A percentile compares a stretch with the other conserved stretches of the same genome.
Evolutionary conservation across 768 basidiomycete genomes (phyloP).

Genomic region (Tulasnella sp.): DNA sequence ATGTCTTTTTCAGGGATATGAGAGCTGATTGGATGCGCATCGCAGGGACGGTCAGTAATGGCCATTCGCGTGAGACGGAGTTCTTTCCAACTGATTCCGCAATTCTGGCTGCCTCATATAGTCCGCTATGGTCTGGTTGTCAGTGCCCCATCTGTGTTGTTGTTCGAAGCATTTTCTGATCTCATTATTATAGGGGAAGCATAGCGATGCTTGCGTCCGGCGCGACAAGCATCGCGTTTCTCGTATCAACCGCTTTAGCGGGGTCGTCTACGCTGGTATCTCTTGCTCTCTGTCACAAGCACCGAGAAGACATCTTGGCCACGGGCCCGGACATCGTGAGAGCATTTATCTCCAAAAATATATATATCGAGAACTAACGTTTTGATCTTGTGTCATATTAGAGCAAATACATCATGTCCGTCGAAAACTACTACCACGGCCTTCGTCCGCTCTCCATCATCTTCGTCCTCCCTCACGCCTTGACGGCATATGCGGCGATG

Average conservation of each 20-base stretch:
- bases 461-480: slow-evolving; percentile 6
- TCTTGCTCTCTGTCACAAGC: neutral
- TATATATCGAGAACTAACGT: neutral
- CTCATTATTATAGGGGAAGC: neutral
- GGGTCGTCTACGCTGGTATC: neutral
- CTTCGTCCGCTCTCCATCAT: slow-evolving; percentile 9
- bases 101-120: neutral
- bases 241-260: neutral
- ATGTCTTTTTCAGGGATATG: slow-evolving; percentile 10
- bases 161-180: neutral
- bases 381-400: neutral
- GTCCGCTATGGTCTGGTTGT: neutral
- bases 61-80: too few relatives aligned
- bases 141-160: neutral
- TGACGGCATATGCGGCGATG: neutral
- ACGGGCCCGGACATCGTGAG: slow-evolving; percentile 12
- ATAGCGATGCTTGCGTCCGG: neutral
- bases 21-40: neutral
- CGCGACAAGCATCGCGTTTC: neutral
- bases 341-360: neutral
- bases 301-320: neutral
- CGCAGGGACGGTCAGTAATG: too few relatives aligned
- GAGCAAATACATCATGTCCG: slow-evolving; percentile 9
- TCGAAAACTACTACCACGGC: slow-evolving; percentile 12
- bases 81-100: too few relatives aligned